These are phyloP conservation scores for Coemansia brasiliensis DNA, from an alignment of 192 early-diverging fungal genomes.

Conservation along the genomic window DNA sequence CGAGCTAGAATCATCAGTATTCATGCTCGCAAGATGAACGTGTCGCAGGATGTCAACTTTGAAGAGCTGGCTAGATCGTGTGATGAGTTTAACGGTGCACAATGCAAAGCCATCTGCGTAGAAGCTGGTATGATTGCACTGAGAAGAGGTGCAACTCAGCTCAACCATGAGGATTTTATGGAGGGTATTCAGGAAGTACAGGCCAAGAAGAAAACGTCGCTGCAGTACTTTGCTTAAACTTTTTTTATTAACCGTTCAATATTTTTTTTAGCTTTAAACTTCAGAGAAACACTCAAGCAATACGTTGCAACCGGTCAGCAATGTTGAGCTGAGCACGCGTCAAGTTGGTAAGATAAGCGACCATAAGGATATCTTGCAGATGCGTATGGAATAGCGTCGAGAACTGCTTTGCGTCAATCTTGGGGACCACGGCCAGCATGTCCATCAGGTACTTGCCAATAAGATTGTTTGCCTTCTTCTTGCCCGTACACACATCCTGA, in stretches of 20 bases:
- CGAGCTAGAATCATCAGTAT: slow-evolving; percentile 95
- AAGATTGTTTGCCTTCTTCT: slow-evolving; percentile 62
- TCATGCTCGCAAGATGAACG: slow-evolving; percentile 98
- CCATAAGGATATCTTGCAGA: slow-evolving; percentile 93
- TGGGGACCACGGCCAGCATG: slow-evolving; percentile 85
- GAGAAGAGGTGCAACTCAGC: slow-evolving; percentile 80
- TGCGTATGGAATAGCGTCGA: slow-evolving; percentile 94
- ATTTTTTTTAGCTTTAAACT: not conserved
- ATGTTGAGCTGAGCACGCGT: slow-evolving; percentile 93
- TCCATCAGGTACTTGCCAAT: slow-evolving; percentile 94
- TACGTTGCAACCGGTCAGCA: slow-evolving; percentile 83
- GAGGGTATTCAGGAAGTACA: slow-evolving; percentile 97
- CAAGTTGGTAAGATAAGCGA: slow-evolving; percentile 92
- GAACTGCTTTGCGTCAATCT: slow-evolving; percentile 81
- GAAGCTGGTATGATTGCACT: slow-evolving; percentile 99
- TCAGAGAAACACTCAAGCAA: slow-evolving; percentile 52
- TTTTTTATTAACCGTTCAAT: not conserved
- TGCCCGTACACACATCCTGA: slow-evolving; percentile 41
- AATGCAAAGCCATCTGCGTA: slow-evolving; percentile 98
- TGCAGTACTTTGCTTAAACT: slow-evolving; percentile 82
- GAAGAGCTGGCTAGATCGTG: slow-evolving; percentile 92
- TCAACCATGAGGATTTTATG: slow-evolving; percentile 97
- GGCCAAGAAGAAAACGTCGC: slow-evolving; percentile 97
- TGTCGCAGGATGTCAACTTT: slow-evolving; percentile 91
- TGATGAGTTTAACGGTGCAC: slow-evolving; percentile 99